These are phyloP conservation scores for Tuctoria greenei DNA, from an alignment of 176 grass and related monocot species.

Conservation along the genomic window DNA sequence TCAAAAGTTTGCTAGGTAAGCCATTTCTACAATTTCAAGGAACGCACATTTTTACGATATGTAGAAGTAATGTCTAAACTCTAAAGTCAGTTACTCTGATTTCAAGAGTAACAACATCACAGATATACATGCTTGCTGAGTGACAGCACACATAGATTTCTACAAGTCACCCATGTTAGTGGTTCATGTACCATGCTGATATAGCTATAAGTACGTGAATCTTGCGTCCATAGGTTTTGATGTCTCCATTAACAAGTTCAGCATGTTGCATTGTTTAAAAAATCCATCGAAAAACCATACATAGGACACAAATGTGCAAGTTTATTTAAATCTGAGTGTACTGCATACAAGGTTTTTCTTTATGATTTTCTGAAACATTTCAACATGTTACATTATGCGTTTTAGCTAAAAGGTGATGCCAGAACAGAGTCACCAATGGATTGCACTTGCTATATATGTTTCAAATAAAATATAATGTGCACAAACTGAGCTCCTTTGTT, in stretches of 20 bases:
- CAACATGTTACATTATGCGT: not conserved
- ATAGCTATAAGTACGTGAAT: not conserved
- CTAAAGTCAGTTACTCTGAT: constrained; percentile 18
- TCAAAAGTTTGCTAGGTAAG: not conserved
- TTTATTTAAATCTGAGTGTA: not conserved
- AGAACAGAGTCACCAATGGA: not conserved
- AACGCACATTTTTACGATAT: not conserved
- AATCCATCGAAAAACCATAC: not conserved
- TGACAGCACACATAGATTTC: not conserved
- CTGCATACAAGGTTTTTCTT: not conserved
- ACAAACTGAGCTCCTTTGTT: not conserved
- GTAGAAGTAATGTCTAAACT: not conserved
- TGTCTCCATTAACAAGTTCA: not conserved
- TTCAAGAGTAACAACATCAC: not conserved
- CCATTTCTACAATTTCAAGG: not conserved
- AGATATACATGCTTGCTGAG: not conserved
- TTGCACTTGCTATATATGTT: not conserved
- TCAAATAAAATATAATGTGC: constrained; percentile 6
- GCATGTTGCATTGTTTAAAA: not conserved
- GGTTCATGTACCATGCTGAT: not conserved
- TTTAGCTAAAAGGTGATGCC: not conserved
- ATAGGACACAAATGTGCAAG: not conserved
- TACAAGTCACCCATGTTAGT: not conserved
- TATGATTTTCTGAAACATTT: not conserved
- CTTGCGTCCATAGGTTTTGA: too few relatives aligned